Evolutionary conservation across 2,329 filamentous ascomycete genomes (phyloP), one percentile per base, ranked within the genome.

Genomic region (Aspergillus sp.): DNA sequence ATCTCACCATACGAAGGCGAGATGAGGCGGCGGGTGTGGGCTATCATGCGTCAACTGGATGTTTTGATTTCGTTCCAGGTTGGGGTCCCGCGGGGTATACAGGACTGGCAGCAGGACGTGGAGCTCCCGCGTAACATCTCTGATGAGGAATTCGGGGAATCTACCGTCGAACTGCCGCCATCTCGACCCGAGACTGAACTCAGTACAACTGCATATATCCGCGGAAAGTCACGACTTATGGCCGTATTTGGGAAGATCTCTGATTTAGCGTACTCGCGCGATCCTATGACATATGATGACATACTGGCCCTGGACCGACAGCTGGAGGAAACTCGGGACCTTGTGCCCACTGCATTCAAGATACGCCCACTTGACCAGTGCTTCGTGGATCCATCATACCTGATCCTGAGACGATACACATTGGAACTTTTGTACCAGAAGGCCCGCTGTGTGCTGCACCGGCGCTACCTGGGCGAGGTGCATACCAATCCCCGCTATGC

Each of bases 11-110:
- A 83, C 61, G 80, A 85, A 58, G 84, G 82, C 8, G 86, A 88
- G 70, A 84, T 81, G 71, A 72, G 79, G 52, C 71, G 79, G 17
- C 75, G 79, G 10, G 55, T 75, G 3, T 81, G 79, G 79, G 67
- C 70, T 17, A 66, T 75, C 38, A 62, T 78, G 8, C 70, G 69
- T 27, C 86, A 88, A 68, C 78, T 89, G 54, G 88, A 90, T 66
- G 74, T 84, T 2, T 74, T 90, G 15, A 80, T 85, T 1, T 82
- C 85, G 1, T 88, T 88, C 66, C 86, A 89, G 66, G 80, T 89
- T 61, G 88, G 88, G 1, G 74, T 90, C 13, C 88, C 88, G 6
- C 82, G 82, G 62, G 85, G 87, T 77, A 80, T 88, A 47, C 79
- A 84, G 58, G 79, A 81, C 25, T 83, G 87, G 63, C 84, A 88